Percentiles rank a stretch among this genome's conserved stretches.
These are phyloP conservation scores for Penicillium paneum DNA, from an alignment of 2,329 filamentous ascomycete species.

Conservation along the genomic window DNA sequence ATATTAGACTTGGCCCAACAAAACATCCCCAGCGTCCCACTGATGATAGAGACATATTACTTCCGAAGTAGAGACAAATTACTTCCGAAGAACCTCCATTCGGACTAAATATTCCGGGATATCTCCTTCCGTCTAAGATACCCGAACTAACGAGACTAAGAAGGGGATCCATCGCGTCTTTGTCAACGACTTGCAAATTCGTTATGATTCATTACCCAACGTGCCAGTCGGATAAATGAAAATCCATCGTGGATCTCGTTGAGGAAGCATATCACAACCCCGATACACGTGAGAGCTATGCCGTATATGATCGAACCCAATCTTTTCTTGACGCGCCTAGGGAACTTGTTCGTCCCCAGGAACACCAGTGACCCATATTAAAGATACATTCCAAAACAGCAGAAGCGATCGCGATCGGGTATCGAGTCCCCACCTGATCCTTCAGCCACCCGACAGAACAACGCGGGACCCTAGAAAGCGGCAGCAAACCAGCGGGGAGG, in stretches of 20 bases:
- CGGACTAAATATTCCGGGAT: conserved; percentile 25
- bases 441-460: conserved; percentile 54
- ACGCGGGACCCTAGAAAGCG: conserved; percentile 55
- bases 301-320: conserved; percentile 25
- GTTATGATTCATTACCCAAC: background rate
- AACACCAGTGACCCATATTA: conserved; percentile 29
- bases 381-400: conserved; percentile 15
- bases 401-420: conserved; percentile 26
- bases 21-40: conserved; percentile 25
- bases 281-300: conserved; percentile 17
- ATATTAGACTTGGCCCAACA: conserved; percentile 18
- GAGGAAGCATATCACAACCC: conserved; percentile 24
- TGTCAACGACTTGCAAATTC: conserved; percentile 17
- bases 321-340: conserved; percentile 20
- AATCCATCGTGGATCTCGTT: conserved; percentile 22
- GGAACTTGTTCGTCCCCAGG: conserved; percentile 28
- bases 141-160: too few relatives aligned
- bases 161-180: background rate
- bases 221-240: background rate
- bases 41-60: conserved; percentile 24
- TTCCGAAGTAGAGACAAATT: conserved; percentile 23
- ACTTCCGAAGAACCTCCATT: conserved; percentile 28
- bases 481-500: conserved; percentile 54
- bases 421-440: conserved; percentile 24
- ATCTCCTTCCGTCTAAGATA: conserved; percentile 11